Conservation (phyloP, 2,329 filamentous ascomycete genomes). For the Calonectria pauciramosa region DNA sequence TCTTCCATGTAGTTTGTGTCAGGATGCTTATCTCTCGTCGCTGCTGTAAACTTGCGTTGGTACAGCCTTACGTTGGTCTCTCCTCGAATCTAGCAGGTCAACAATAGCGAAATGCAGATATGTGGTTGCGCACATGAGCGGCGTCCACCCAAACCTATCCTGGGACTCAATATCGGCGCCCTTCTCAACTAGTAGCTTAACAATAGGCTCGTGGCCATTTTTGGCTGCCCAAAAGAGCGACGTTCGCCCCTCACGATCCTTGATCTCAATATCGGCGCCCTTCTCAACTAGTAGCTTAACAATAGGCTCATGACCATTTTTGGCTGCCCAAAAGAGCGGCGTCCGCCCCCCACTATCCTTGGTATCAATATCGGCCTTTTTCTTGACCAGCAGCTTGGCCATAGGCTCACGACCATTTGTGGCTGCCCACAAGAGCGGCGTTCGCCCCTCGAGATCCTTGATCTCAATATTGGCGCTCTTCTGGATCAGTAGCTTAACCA, state of each 20-base stretch:
- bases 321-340: background rate
- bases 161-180: background rate
- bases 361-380: background rate
- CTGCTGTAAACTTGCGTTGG: too few species aligned
- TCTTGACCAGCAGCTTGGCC: constrained; percentile 8
- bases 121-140: background rate
- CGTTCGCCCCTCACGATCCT: too few species aligned
- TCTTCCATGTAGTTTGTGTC: too few species aligned
- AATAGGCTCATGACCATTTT: background rate
- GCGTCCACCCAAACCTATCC: too few species aligned
- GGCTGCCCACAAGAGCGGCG: background rate
- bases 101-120: too few species aligned
- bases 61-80: too few species aligned
- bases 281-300: constrained; percentile 2
- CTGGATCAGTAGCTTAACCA: background rate
- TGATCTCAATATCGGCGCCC: background rate
- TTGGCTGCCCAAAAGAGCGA: background rate
- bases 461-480: background rate
- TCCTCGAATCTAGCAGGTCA: too few species aligned
- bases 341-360: background rate
- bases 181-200: background rate
- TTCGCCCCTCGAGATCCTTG: background rate
- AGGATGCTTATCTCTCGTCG: too few species aligned
- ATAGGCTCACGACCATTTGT: constrained; percentile 4
- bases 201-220: background rate